Evolutionary conservation across 345 rosid species (phyloP), one percentile per base, ranked within the genome.

Genomic region (Bruguiera gymnorhiza): DNA sequence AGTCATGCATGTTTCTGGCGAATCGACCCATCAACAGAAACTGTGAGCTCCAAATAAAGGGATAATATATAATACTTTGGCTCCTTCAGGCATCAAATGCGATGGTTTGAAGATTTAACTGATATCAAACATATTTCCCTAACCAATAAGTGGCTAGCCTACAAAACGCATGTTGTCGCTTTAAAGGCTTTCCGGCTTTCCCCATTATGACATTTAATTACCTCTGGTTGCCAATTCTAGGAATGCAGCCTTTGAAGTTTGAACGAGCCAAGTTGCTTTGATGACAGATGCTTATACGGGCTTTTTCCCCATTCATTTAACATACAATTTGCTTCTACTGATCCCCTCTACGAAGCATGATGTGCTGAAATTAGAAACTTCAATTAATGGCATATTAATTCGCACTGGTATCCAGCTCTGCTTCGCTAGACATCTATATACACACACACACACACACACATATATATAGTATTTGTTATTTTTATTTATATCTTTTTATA

Each of bases 311-410:
- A 18, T 63, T 3, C 36, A 39, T 63, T 50, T 3, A 39, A 56
- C 30, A 19, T 54, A 26, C 4, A 31, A 70, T 23, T 11, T 63
- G 30, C 6, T n/a, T 11, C 24, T 20, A 8, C 4, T 24, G 55
- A 21, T 29, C 48, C 15, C 48, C 15, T 55, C 16, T 56, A 56
- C 16, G 54, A 55, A 29, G 2, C 36, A 62, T n/a, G 37, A 48
- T 39, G n/a, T 72, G 58, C 51, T 60, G 32, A 31, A 58, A 39
- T 39, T 8, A 55, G 59, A 1, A 65, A 64, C 20, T 70, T 65
- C 60, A 63, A 62, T 70, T 59, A 69, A 73, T 76, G 73, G 57
- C 51, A 67, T 71, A 63, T 70, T 57, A 73, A 65, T 70, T 59
- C 66, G 5, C 21, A 8, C 34, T 66, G 58, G 36, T 21, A 60